phyloP scores from a whole-genome alignment of 495 filamentous ascomycete genomes.

The Neurospora sp. region DNA sequence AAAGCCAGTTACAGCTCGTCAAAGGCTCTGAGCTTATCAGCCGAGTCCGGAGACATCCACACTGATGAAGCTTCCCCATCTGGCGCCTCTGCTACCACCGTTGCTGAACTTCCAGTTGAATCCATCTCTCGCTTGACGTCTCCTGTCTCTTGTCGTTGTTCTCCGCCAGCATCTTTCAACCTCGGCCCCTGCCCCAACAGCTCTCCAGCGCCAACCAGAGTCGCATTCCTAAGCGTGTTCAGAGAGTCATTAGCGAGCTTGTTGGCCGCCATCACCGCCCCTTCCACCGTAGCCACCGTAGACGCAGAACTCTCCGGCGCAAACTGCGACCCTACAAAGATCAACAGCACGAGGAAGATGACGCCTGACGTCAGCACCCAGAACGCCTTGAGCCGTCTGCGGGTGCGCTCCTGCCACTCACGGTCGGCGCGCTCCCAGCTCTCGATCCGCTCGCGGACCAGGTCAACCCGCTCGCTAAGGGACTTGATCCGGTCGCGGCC shows the following conservation, averaged over 20 bases:
- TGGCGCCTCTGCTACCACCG: background rate
- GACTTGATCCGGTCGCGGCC: slow-evolving; percentile 52
- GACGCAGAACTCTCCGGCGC: slow-evolving; percentile 12
- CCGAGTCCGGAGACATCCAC: background rate
- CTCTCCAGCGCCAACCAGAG: background rate
- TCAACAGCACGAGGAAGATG: slow-evolving; percentile 33
- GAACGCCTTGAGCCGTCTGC: slow-evolving; percentile 49
- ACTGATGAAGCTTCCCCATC: slow-evolving; percentile 1
- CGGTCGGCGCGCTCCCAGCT: slow-evolving; percentile 59
- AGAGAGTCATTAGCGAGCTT: slow-evolving; percentile 10
- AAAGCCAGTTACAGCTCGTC: slow-evolving; percentile 28
- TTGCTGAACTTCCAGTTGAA: background rate
- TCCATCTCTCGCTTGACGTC: background rate
- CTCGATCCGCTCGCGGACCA: slow-evolving; percentile 53
- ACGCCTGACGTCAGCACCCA: slow-evolving; percentile 45
- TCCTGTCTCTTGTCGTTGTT: background rate
- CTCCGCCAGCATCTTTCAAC: background rate
- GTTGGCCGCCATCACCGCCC: background rate
- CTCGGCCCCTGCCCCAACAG: background rate
- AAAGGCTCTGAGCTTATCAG: slow-evolving; percentile 27
- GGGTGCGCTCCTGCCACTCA: slow-evolving; percentile 61
- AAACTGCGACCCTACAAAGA: slow-evolving; percentile 32
- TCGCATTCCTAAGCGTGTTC: slow-evolving; percentile 2
- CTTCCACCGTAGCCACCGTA: background rate
- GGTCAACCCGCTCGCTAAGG: slow-evolving; percentile 57